Evolutionary conservation across 768 basidiomycete species (phyloP).

Genomic region (Mycena polygramma): DNA sequence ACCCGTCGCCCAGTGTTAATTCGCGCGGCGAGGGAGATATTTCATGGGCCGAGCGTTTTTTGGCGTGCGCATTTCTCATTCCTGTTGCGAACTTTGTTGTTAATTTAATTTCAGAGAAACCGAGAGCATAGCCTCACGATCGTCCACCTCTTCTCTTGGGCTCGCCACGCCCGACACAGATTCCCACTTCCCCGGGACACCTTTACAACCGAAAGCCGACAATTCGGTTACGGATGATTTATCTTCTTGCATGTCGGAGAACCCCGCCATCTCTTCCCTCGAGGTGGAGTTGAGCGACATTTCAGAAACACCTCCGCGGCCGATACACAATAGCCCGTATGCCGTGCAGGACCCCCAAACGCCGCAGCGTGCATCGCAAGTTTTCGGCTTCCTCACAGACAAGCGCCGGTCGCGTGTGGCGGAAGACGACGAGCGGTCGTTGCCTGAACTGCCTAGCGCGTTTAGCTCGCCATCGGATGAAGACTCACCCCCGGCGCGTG

Average conservation of each 20-base stretch:
- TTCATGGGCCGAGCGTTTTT: conserved; percentile 85
- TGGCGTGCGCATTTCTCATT: conserved; percentile 61
- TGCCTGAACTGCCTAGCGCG: conserved; percentile 55
- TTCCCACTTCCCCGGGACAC: conserved; percentile 52
- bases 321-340: conserved; percentile 47
- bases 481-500: conserved; percentile 35
- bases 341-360: conserved; percentile 57
- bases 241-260: conserved; percentile 54
- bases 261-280: conserved; percentile 77
- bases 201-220: conserved; percentile 49
- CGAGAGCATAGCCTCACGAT: conserved; percentile 50
- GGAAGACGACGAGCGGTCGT: conserved; percentile 52
- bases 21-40: conserved; percentile 72
- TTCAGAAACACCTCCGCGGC: conserved; percentile 53
- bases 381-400: conserved; percentile 79
- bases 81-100: conserved; percentile 1
- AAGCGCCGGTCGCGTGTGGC: conserved; percentile 50
- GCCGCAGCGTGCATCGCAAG: conserved; percentile 78
- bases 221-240: conserved; percentile 62
- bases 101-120: conserved; percentile 53
- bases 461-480: conserved; percentile 58
- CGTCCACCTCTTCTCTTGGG: conserved; percentile 62
- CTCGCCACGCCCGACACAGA: conserved; percentile 67
- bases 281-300: conserved; percentile 78
- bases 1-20: conserved; percentile 52